Evolutionary conservation across 2,329 filamentous ascomycete species (phyloP).

Genomic region (Neoarthrinium moseri): DNA sequence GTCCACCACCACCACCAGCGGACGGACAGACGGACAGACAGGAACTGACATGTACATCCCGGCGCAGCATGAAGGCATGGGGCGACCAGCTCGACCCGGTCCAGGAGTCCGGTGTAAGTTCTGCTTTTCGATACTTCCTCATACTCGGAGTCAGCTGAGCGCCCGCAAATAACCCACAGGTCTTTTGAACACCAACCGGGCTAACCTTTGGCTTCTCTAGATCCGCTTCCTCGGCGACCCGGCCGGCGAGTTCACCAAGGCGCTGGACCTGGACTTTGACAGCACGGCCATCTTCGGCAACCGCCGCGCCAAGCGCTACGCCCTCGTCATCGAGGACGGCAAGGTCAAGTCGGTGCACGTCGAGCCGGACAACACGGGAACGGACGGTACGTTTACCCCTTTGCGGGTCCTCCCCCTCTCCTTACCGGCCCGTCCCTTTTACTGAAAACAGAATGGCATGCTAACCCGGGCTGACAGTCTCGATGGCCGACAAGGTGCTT

Average conservation of each 20-base stretch:
- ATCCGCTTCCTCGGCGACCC: conserved; percentile 89
- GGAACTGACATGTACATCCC: background rate
- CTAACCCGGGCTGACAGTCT: conserved; percentile 2
- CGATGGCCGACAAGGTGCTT: conserved; percentile 12
- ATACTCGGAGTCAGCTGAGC: no score
- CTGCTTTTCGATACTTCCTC: no score
- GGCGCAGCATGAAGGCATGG: conserved; percentile 91
- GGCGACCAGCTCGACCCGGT: conserved; percentile 72
- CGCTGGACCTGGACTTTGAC: conserved; percentile 75
- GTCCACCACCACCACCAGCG: no score
- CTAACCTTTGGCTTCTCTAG: conserved; percentile 38
- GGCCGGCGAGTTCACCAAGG: conserved; percentile 74
- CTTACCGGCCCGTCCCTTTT: background rate
- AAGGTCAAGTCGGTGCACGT: conserved; percentile 79
- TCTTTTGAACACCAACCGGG: conserved; percentile 23
- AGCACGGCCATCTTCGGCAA: conserved; percentile 67
- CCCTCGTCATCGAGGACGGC: conserved; percentile 78
- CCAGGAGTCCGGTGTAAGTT: conserved; percentile 70
- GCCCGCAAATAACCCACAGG: background rate
- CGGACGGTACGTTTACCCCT: conserved; percentile 58
- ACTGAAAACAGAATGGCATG: background rate
- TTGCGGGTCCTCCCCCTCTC: background rate
- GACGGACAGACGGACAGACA: no score
- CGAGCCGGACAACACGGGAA: conserved; percentile 85
- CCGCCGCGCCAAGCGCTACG: conserved; percentile 83